Evolutionary conservation across 2,329 filamentous ascomycete genomes (phyloP).

Genomic region (Monosporascus cannonballus): DNA sequence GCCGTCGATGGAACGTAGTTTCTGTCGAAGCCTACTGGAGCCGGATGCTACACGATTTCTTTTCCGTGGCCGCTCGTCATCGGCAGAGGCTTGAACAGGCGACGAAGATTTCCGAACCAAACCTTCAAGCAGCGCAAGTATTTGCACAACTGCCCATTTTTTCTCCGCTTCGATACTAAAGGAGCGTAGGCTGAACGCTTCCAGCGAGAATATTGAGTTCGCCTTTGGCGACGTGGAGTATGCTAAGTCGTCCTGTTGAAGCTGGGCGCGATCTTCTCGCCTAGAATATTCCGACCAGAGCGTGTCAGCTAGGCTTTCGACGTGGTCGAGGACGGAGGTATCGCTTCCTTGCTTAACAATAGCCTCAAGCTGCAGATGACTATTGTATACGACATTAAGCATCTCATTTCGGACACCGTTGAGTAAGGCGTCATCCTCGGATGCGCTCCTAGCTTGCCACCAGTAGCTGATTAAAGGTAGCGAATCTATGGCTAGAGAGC

Average conservation of each 20-base stretch:
- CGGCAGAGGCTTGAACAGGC: constrained; percentile 12
- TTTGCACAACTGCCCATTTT: constrained; percentile 54
- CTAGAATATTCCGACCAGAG: constrained; percentile 75
- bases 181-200: constrained; percentile 47
- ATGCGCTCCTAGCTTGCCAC: constrained; percentile 68
- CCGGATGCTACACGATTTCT: constrained; percentile 38
- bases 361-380: constrained; percentile 57
- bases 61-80: constrained; percentile 46
- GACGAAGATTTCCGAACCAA: constrained; percentile 30
- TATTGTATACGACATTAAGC: constrained; percentile 63
- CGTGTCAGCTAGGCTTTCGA: constrained; percentile 63
- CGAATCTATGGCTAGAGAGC: constrained; percentile 51
- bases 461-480: constrained; percentile 67
- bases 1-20: constrained; percentile 38
- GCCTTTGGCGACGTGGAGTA: constrained; percentile 44
- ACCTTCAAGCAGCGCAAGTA: constrained; percentile 51
- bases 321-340: constrained; percentile 32
- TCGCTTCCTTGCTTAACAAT: constrained; percentile 39
- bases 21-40: constrained; percentile 41
- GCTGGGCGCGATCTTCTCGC: constrained; percentile 61
- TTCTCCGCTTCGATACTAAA: constrained; percentile 51
- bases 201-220: constrained; percentile 38
- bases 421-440: constrained; percentile 51
- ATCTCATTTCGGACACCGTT: constrained; percentile 70
- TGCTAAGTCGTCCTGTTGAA: constrained; percentile 72